A percentile compares a stretch with the other conserved stretches of the same genome.
Conservation (phyloP, 306 rosid species). For the Urtica urens region DNA sequence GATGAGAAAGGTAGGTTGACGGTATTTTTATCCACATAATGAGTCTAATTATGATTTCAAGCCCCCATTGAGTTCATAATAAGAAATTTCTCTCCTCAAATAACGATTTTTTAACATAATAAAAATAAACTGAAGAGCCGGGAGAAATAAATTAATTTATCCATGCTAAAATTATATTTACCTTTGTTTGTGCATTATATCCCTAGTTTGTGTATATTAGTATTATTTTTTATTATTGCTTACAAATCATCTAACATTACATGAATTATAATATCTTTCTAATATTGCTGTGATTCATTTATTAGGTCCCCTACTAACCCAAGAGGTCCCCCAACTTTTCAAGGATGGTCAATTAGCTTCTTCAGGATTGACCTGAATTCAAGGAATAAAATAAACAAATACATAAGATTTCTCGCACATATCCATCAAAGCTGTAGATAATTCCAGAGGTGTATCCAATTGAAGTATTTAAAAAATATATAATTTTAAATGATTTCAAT, state of each 20-base stretch:
- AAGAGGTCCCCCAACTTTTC: conserved; percentile 6
- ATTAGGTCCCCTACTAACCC: conserved; percentile 8
- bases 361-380: neutral
- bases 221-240: conserved; percentile 24
- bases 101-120: too few relatives aligned
- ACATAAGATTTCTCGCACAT: neutral
- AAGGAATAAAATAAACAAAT: neutral
- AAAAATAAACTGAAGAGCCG: too few relatives aligned
- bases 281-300: conserved; percentile 19
- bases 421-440: conserved; percentile 1
- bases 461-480: too few relatives aligned
- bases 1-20: too few relatives aligned
- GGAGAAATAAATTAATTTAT: too few relatives aligned
- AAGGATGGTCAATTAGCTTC: conserved; percentile 6
- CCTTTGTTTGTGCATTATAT: conserved; percentile 7
- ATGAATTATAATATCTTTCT: conserved; percentile 18
- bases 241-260: conserved; percentile 15
- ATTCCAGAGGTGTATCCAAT: too few relatives aligned
- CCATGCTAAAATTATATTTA: too few relatives aligned
- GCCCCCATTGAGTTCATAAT: too few relatives aligned
- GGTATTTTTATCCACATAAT: too few relatives aligned
- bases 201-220: conserved; percentile 18
- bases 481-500: too few relatives aligned
- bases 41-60: too few relatives aligned
- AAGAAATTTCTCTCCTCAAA: too few relatives aligned